phyloP scores from a whole-genome alignment of 495 filamentous ascomycete species.

The Neurospora intermedia region DNA sequence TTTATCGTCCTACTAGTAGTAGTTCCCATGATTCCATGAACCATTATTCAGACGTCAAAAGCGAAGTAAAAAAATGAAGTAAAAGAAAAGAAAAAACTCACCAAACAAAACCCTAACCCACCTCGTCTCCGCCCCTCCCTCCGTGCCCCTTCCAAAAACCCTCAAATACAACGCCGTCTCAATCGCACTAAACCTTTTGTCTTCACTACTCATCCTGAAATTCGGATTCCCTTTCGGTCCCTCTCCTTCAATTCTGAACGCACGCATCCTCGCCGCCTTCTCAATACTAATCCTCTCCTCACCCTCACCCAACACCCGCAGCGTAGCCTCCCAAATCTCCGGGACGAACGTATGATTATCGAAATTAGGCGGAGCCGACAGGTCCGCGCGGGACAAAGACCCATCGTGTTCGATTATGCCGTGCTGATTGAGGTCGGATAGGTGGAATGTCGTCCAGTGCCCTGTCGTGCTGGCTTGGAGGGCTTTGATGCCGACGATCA shows the following conservation, averaged over 20 bases:
- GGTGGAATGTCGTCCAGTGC: slow-evolving; percentile 11
- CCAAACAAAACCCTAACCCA: slow-evolving; percentile 20
- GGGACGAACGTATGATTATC: slow-evolving; percentile 18
- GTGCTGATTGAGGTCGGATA: slow-evolving; percentile 21
- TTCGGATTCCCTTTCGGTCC: slow-evolving; percentile 12
- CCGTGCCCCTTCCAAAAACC: slow-evolving; percentile 15
- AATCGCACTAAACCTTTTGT: slow-evolving; percentile 11
- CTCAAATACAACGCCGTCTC: slow-evolving; percentile 21
- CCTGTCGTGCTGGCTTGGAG: too few species aligned
- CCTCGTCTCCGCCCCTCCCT: slow-evolving; percentile 13
- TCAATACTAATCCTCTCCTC: slow-evolving; percentile 15
- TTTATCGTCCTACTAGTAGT: too few species aligned
- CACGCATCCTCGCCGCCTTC: slow-evolving; percentile 15
- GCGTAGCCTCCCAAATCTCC: slow-evolving; percentile 12
- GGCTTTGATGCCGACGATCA: slow-evolving; percentile 5
- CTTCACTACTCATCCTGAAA: slow-evolving; percentile 13
- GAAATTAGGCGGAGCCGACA: too few species aligned
- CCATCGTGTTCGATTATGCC: slow-evolving; percentile 26
- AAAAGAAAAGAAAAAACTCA: slow-evolving; percentile 5
- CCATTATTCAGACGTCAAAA: too few species aligned
- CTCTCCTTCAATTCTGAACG: slow-evolving; percentile 6
- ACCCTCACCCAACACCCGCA: slow-evolving; percentile 6
- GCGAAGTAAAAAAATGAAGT: neutral
- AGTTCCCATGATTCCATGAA: too few species aligned
- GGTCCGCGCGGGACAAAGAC: slow-evolving; percentile 3